These are phyloP conservation scores for Lachancea sp. DNA, from an alignment of 805 yeast species.

Conservation along the genomic window DNA sequence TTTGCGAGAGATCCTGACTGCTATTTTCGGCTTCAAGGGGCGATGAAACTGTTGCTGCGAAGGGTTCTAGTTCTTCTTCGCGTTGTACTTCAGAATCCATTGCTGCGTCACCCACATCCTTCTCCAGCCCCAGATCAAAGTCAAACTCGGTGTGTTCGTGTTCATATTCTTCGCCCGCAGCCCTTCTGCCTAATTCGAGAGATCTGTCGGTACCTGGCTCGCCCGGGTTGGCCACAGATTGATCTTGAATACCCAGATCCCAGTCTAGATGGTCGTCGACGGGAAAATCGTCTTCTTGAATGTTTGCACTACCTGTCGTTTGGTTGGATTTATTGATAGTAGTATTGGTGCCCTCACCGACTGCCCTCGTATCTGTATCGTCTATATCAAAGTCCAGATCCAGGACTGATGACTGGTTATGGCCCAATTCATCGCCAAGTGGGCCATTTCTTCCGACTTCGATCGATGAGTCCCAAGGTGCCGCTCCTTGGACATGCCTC, in stretches of 20 bases:
- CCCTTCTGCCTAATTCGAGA: slow-evolving; percentile 60
- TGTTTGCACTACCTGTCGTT: slow-evolving; percentile 4
- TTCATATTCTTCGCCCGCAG: slow-evolving; percentile 22
- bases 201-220: slow-evolving; percentile 44
- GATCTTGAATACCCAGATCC: slow-evolving; percentile 26
- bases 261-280: slow-evolving; percentile 26
- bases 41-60: slow-evolving; percentile 16
- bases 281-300: slow-evolving; percentile 9
- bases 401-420: slow-evolving; percentile 18
- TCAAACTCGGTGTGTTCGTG: slow-evolving; percentile 41
- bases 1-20: slow-evolving; percentile 11
- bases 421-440: slow-evolving; percentile 18
- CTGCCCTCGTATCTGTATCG: slow-evolving; percentile 15
- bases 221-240: slow-evolving; percentile 5
- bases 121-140: slow-evolving; percentile 45
- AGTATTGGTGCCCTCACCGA: slow-evolving; percentile 24
- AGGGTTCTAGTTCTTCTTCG: slow-evolving; percentile 14
- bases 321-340: slow-evolving; percentile 1
- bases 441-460: slow-evolving; percentile 29
- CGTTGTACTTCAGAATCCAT: slow-evolving; percentile 28
- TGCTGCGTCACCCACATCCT: slow-evolving; percentile 28
- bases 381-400: slow-evolving; percentile 33
- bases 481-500: slow-evolving; percentile 30
- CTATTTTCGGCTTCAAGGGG: slow-evolving; percentile 8
- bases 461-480: slow-evolving; percentile 28